Evolutionary conservation across 2,329 filamentous ascomycete species (phyloP), one percentile per base, ranked within the genome.

Genomic region (Calonectria pauciramosa): DNA sequence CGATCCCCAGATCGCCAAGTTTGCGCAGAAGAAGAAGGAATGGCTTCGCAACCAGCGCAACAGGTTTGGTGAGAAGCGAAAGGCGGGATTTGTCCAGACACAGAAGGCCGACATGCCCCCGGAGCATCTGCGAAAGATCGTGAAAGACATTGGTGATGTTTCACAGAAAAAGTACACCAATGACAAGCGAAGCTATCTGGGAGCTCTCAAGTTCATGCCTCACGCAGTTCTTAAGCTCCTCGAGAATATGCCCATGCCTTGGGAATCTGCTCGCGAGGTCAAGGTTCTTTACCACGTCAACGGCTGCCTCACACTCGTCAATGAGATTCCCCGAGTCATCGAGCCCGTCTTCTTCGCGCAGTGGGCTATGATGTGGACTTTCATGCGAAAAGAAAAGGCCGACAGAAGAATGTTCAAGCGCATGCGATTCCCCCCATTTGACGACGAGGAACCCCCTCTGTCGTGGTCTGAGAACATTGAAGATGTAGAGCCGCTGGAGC

Each of bases 231-330:
- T 99, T 87, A 99, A 99, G 88, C 90, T 99, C 30, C 86, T 99
- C 71, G 97, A 99, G 88, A 99, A 99, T 82, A 99, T 99, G 97
- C 97, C 97, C 5, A 99, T 99, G 97, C 97, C 97, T 0, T 99
- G 97, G 97, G 97, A 99, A 87, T 97, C 96, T 72, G 93, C 95
- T 32, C 92, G 96, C 76, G 97, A 99, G 83, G 97, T 99, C 76
- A 99, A 99, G 87, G 97, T 99, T 34, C 89, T 99, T 16, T 99
- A 99, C 85, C 97, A 99, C 83, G 96, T 99, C 81, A 99, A 99
- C 82, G 97, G 97, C 36, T 99, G 97, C 83, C 86, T 99, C 86
- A 99, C 97, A 2, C 88, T 99, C 71, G 97, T 99, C 82, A 99
- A 99, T 84, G 97, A 99, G 88, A 95, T 94, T 9, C 97, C 97